phyloP scores from a whole-genome alignment of 345 rosid genomes.

The Pistacia atlantica region DNA sequence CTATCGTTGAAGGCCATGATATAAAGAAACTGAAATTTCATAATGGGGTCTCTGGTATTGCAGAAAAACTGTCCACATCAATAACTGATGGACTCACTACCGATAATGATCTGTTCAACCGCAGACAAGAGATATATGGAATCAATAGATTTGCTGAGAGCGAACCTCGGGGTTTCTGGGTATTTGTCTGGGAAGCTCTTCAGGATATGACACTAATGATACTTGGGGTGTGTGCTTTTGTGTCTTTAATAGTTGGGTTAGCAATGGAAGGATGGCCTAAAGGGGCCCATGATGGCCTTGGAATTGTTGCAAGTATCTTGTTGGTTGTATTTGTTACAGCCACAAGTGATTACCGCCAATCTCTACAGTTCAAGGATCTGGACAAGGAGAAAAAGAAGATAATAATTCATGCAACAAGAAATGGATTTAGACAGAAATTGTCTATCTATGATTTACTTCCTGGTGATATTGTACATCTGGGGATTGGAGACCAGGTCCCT shows the following conservation, averaged over 20 bases:
- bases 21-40: slow-evolving; percentile 74
- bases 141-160: slow-evolving; percentile 84
- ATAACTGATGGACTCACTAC: slow-evolving; percentile 54
- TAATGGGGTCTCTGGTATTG: slow-evolving; percentile 70
- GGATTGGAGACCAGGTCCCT: slow-evolving; percentile 92
- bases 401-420: slow-evolving; percentile 74
- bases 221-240: slow-evolving; percentile 81
- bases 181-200: slow-evolving; percentile 94
- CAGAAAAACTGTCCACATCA: slow-evolving; percentile 66
- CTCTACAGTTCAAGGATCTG: slow-evolving; percentile 80
- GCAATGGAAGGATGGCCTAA: slow-evolving; percentile 96
- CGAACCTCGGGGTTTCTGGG: slow-evolving; percentile 65
- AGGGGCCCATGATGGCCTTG: slow-evolving; percentile 94
- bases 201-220: slow-evolving; percentile 95
- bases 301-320: slow-evolving; percentile 86
- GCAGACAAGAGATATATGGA: slow-evolving; percentile 73
- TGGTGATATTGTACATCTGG: slow-evolving; percentile 89
- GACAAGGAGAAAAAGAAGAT: slow-evolving; percentile 96
- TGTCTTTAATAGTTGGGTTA: slow-evolving; percentile 86
- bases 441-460: slow-evolving; percentile 85
- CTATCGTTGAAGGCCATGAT: slow-evolving; percentile 83
- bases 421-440: slow-evolving; percentile 80
- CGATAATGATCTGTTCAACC: slow-evolving; percentile 34
- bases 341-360: slow-evolving; percentile 86
- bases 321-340: slow-evolving; percentile 90